Percentiles rank a stretch among this genome's conserved stretches.
These are phyloP conservation scores for Arthrobotrys pseudoclavata DNA, from an alignment of 2,329 filamentous ascomycete genomes.

Conservation along the genomic window DNA sequence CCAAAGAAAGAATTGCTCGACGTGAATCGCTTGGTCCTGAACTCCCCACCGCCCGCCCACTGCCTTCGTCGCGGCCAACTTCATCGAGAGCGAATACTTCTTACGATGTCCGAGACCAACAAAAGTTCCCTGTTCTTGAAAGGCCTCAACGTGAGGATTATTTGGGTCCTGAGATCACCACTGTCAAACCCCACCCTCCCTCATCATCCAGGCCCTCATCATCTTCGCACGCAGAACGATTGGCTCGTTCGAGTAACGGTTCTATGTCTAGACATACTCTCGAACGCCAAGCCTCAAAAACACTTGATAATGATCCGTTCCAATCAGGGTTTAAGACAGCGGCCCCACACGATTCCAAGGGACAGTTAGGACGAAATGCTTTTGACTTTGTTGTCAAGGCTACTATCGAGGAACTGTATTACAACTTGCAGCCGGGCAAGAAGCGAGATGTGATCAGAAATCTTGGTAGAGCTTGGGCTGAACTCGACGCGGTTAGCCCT, in stretches of 20 bases:
- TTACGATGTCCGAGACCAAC: constrained; percentile 2
- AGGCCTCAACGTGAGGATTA: constrained; percentile 3
- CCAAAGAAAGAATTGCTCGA: neutral
- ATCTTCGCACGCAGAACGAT: constrained; percentile 1
- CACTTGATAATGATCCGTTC: constrained; percentile 39
- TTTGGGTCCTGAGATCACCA: constrained; percentile 20
- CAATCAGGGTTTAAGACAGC: constrained; percentile 43
- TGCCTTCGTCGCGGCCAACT: constrained; percentile 13
- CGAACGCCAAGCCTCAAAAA: constrained; percentile 7
- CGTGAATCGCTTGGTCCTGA: constrained; percentile 8
- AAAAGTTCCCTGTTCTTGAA: constrained; percentile 19
- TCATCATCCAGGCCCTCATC: constrained; percentile 25
- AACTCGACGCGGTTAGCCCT: constrained; percentile 42
- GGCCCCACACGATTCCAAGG: constrained; percentile 39
- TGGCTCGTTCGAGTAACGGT: constrained; percentile 15
- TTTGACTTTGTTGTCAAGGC: constrained; percentile 39
- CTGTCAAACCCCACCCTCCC: neutral
- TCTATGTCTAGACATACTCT: constrained; percentile 25
- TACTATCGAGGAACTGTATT: constrained; percentile 32
- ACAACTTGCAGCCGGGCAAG: constrained; percentile 24
- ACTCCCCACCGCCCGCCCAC: neutral
- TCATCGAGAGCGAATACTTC: constrained; percentile 10
- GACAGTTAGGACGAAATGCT: constrained; percentile 32
- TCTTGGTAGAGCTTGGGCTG: constrained; percentile 37
- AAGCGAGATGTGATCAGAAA: constrained; percentile 36